phyloP scores from a whole-genome alignment of 805 yeast species.

The Kodamaea leandrae region DNA sequence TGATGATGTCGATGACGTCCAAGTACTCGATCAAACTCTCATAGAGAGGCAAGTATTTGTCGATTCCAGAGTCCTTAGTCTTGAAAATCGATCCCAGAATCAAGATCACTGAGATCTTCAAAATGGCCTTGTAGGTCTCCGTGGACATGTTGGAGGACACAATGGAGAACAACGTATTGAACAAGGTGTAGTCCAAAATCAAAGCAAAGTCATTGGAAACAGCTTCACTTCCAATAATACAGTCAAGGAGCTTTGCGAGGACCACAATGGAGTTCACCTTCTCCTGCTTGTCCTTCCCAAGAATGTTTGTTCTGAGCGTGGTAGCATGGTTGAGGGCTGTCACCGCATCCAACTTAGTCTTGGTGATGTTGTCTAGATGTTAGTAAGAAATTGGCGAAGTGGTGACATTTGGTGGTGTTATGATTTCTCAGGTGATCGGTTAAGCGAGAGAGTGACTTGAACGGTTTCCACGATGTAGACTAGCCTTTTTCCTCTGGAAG shows the following conservation, averaged over 20 bases:
- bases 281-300: slow-evolving; percentile 49
- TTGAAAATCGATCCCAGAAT: slow-evolving; percentile 45
- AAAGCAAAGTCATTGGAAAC: slow-evolving; percentile 30
- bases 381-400: too few species aligned
- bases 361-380: slow-evolving; percentile 23
- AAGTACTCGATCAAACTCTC: slow-evolving; percentile 36
- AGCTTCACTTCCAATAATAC: slow-evolving; percentile 40
- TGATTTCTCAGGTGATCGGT: too few species aligned
- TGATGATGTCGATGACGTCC: slow-evolving; percentile 42
- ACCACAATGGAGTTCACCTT: slow-evolving; percentile 53
- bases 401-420: too few species aligned
- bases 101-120: slow-evolving; percentile 41
- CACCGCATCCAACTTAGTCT: slow-evolving; percentile 29
- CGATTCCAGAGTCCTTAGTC: slow-evolving; percentile 32
- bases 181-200: slow-evolving; percentile 40
- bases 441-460: too few species aligned
- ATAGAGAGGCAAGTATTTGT: slow-evolving; percentile 35
- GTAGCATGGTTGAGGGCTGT: slow-evolving; percentile 35
- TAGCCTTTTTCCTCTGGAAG: too few species aligned
- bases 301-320: slow-evolving; percentile 40
- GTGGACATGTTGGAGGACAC: slow-evolving; percentile 41
- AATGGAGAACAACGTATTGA: slow-evolving; percentile 40
- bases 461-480: too few species aligned
- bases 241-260: slow-evolving; percentile 50
- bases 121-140: slow-evolving; percentile 45